Evolutionary conservation across 345 rosid species (phyloP).

Genomic region (Pelargonium nanum): DNA sequence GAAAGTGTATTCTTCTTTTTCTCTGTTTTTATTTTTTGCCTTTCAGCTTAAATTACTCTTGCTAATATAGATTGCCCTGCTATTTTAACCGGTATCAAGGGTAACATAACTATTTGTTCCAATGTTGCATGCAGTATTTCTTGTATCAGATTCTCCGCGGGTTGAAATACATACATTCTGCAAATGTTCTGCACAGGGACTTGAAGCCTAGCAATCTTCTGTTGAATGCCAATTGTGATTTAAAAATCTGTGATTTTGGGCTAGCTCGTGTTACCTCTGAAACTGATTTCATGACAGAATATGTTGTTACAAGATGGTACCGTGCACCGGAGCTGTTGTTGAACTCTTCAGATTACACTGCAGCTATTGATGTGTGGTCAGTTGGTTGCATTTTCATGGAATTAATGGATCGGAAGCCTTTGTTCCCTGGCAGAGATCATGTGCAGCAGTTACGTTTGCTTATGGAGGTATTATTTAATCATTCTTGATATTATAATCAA

Average conservation of each 20-base stretch:
- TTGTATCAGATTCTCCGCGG: slow-evolving; percentile 94
- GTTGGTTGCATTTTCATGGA: slow-evolving; percentile 95
- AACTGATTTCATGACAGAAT: slow-evolving; percentile 81
- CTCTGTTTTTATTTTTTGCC: too few species aligned
- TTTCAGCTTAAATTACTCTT: too few species aligned
- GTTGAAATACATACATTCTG: slow-evolving; percentile 83
- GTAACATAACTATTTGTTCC: neutral
- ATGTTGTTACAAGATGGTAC: slow-evolving; percentile 98
- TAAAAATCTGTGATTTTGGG: slow-evolving; percentile 93
- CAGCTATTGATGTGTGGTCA: slow-evolving; percentile 97
- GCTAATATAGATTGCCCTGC: too few species aligned
- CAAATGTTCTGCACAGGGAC: slow-evolving; percentile 92
- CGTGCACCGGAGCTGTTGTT: slow-evolving; percentile 88
- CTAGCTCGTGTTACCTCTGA: slow-evolving; percentile 84
- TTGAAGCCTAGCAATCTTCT: slow-evolving; percentile 89
- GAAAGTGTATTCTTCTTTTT: too few species aligned
- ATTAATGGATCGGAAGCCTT: slow-evolving; percentile 60
- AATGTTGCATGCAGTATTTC: slow-evolving; percentile 58
- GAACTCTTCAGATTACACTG: slow-evolving; percentile 66
- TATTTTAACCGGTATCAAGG: neutral
- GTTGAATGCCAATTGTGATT: slow-evolving; percentile 54
- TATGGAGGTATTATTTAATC: slow-evolving; percentile 10
- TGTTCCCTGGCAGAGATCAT: slow-evolving; percentile 83
- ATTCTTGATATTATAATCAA: neutral
- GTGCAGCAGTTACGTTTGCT: slow-evolving; percentile 80